These are phyloP conservation scores for Emydomyces testavorans DNA, from an alignment of 2,329 filamentous ascomycete species.

Conservation along the genomic window DNA sequence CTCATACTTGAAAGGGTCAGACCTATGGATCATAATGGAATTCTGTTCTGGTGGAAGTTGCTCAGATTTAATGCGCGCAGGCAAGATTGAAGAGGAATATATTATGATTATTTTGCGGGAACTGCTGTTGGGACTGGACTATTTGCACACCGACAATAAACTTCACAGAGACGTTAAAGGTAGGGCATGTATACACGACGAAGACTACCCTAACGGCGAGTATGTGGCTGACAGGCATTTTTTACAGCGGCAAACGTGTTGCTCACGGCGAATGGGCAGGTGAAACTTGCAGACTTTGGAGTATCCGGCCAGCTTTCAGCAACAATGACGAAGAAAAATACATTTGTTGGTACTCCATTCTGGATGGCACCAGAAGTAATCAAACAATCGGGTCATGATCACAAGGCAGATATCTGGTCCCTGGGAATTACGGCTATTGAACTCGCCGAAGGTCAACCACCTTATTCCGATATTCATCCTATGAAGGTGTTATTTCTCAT, in stretches of 20 bases:
- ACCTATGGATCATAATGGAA: conserved; percentile 99
- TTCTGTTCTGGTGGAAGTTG: conserved; percentile 96
- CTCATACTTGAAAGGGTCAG: conserved; percentile 87
- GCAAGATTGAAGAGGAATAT: conserved; percentile 82
- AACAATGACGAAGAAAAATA: conserved; percentile 99
- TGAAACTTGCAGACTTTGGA: conserved; percentile 94
- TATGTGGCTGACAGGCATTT: conserved; percentile 6
- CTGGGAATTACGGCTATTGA: conserved; percentile 89
- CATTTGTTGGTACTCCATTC: conserved; percentile 93
- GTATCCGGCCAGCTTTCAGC: conserved; percentile 92
- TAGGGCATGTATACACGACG: conserved; percentile 27
- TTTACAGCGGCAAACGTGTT: conserved; percentile 76
- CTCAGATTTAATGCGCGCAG: conserved; percentile 89
- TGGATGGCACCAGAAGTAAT: conserved; percentile 99
- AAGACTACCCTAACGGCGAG: neutral
- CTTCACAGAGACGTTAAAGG: conserved; percentile 93
- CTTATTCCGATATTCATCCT: conserved; percentile 90
- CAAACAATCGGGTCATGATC: conserved; percentile 94
- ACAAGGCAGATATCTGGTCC: conserved; percentile 97
- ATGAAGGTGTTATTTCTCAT: conserved; percentile 98
- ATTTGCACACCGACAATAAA: conserved; percentile 91
- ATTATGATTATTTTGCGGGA: conserved; percentile 93
- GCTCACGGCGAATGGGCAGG: conserved; percentile 78
- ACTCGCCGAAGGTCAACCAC: conserved; percentile 80
- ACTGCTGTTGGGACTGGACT: conserved; percentile 78